Conservation (phyloP, 352 stramenopile genomes). For the Globisporangium perplexum region DNA sequence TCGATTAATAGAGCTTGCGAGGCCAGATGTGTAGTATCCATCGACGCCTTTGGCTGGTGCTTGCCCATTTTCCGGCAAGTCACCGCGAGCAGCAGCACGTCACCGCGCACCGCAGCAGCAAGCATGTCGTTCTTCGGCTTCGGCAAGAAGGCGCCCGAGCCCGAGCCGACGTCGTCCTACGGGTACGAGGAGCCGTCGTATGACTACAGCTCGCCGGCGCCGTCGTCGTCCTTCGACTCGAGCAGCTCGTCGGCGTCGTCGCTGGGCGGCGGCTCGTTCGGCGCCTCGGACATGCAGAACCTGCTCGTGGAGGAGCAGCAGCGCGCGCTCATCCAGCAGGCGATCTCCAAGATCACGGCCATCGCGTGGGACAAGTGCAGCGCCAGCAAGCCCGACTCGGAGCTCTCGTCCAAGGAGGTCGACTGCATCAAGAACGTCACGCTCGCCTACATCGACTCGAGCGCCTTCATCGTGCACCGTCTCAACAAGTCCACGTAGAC, state of each 20-base stretch:
- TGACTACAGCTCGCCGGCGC: slow-evolving; percentile 51
- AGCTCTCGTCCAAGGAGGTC: slow-evolving; percentile 74
- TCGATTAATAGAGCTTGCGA: too few species aligned
- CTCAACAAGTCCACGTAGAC: slow-evolving; percentile 63
- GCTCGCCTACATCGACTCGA: slow-evolving; percentile 83
- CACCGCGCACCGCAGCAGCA: slow-evolving; percentile 3
- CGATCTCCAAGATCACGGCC: slow-evolving; percentile 86
- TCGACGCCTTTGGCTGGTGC: background rate
- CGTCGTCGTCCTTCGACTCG: slow-evolving; percentile 39
- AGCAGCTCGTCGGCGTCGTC: slow-evolving; percentile 21
- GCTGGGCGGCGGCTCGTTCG: slow-evolving; percentile 15
- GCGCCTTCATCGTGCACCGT: slow-evolving; percentile 79
- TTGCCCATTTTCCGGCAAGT: slow-evolving; percentile 4
- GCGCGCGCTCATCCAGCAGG: slow-evolving; percentile 81
- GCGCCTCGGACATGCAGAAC: slow-evolving; percentile 68
- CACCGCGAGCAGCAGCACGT: background rate
- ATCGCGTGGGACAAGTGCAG: slow-evolving; percentile 89
- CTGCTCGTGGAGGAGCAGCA: slow-evolving; percentile 86
- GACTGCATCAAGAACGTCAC: slow-evolving; percentile 89
- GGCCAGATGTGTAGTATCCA: too few species aligned
- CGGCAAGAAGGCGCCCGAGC: slow-evolving; percentile 64
- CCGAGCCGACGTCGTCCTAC: slow-evolving; percentile 30
- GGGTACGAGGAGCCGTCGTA: slow-evolving; percentile 73
- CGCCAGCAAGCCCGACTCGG: slow-evolving; percentile 72
- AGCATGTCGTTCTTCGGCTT: slow-evolving; percentile 83